Base-by-base conservation (phyloP, 176 grass and related monocot genomes). In the Aegilops sharonensis region DNA sequence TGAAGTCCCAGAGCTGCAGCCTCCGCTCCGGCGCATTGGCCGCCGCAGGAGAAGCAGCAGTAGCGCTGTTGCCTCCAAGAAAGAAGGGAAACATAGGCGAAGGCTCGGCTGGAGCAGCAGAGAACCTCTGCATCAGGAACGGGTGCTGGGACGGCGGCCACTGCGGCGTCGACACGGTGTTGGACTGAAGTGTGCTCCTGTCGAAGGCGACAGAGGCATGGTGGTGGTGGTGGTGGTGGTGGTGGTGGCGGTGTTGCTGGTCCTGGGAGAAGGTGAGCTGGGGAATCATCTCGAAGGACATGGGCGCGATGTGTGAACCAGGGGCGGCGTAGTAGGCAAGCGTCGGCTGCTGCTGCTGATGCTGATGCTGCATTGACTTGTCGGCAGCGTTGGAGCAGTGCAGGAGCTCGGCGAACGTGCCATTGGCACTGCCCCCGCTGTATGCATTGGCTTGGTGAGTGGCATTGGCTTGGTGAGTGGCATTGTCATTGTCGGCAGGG, bases 141-240 rank as follows among this genome's bases (percentile, higher is more conserved):
- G 77, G 77, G 20, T 91, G 70, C 69, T 88, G 80, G 15, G 85
- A 21, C 24, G 88, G 67, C 23, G 59, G 82, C 85, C 87, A 81
- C 74, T 76, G 59, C 64, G 92, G 34, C 83, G 72, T 47, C 21
- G 67, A 78, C 59, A 81, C 76, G 83, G 88, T 71, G 89, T 97
- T 97, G 95, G 95, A 97, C 95, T 97, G 95, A 94, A 97, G 92
- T 93, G 92, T 89, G 90, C 92, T 91, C 95, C 92, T 90, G 43
- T 88, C 93, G 77, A 97, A 88, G 86, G 77, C 76, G 54, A 69
- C 82, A 40, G 89, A 47, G 23, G 36, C 20, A 18, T 64, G 7
- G 59, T 64, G 68, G 81, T 87, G 39, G 61, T 64, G 15, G 25
- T 63, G 6, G 59, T 43, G 42, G 42, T 31, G 30, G 30, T 45